Evolutionary conservation across 1,284 basidiomycete species (phyloP).

Genomic region (Ustilago hordei): DNA sequence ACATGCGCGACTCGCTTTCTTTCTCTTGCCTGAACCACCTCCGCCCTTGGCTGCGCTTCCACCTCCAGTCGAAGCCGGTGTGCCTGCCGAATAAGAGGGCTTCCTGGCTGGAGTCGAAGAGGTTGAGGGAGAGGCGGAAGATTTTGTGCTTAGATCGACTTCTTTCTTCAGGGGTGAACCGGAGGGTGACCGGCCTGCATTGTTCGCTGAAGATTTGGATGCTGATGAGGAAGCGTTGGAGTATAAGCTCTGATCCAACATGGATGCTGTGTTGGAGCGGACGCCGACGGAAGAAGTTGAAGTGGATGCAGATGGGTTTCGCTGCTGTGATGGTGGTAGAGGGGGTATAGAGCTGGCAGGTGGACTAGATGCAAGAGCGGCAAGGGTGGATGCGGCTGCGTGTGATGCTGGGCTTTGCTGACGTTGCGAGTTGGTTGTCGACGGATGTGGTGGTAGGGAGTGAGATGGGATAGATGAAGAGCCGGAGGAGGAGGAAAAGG

Average conservation of each 20-base stretch:
- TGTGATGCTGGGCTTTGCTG: constrained; percentile 45
- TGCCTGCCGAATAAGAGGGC: constrained; percentile 7
- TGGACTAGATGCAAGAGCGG: constrained; percentile 40
- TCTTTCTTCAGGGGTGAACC: constrained; percentile 46
- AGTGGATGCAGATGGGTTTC: neutral
- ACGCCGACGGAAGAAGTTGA: constrained; percentile 11
- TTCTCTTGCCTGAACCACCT: constrained; percentile 67
- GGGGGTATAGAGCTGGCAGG: constrained; percentile 18
- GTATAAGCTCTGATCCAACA: constrained; percentile 45
- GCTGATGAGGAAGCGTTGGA: constrained; percentile 31
- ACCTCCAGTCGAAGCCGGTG: constrained; percentile 13
- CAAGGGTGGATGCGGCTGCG: constrained; percentile 45
- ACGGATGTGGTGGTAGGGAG: constrained; percentile 40
- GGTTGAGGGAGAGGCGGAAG: constrained; percentile 9
- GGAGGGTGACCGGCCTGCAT: constrained; percentile 8
- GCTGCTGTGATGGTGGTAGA: constrained; percentile 2
- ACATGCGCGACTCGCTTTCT: constrained; percentile 92
- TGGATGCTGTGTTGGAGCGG: constrained; percentile 22
- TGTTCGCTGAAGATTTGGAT: constrained; percentile 10
- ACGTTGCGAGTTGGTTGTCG: constrained; percentile 35
- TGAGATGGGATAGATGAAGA: constrained; percentile 9
- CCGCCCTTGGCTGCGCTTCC: constrained; percentile 15
- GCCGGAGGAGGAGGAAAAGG: constrained; percentile 10
- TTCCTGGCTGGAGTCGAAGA: neutral
- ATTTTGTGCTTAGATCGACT: constrained; percentile 24